A percentile compares a stretch with the other conserved stretches of the same genome.
phyloP scores from a whole-genome alignment of 116 monocot genomes.

The Iris pallida region DNA sequence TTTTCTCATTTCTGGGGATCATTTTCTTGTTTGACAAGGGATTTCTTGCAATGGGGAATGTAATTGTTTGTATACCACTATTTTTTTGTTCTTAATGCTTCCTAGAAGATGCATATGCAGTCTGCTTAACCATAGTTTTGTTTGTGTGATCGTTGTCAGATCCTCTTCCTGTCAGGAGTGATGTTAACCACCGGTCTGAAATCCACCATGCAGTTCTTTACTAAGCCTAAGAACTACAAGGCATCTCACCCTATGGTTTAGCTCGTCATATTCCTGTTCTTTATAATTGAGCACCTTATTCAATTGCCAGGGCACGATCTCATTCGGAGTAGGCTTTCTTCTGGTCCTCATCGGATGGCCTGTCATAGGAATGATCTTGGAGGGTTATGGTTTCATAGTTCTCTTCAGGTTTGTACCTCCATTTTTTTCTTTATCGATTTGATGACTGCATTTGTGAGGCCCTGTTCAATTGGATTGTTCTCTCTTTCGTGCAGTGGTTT shows the following conservation, averaged over 20 bases:
- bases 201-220: conserved; percentile 94
- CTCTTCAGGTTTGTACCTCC: conserved; percentile 73
- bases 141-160: conserved; percentile 30
- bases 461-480: background rate
- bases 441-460: too few species aligned
- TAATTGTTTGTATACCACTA: conserved; percentile 16
- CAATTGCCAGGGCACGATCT: conserved; percentile 67
- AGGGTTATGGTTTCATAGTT: conserved; percentile 83
- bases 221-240: conserved; percentile 89
- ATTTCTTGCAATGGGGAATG: conserved; percentile 89
- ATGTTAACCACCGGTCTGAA: conserved; percentile 92
- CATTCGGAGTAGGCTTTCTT: conserved; percentile 81
- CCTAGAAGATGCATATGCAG: background rate
- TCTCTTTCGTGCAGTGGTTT: conserved; percentile 61
- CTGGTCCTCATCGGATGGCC: conserved; percentile 88
- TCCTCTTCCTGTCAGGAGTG: conserved; percentile 87
- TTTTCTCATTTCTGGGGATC: conserved; percentile 82
- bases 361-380: conserved; percentile 83
- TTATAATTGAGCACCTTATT: background rate
- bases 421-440: background rate
- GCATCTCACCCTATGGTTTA: conserved; percentile 12
- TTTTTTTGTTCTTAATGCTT: background rate
- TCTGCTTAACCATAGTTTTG: background rate
- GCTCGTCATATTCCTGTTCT: background rate
- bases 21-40: conserved; percentile 86